Conservation (phyloP, 768 basidiomycete species). For the Rhizopogon vinicolor region DNA sequence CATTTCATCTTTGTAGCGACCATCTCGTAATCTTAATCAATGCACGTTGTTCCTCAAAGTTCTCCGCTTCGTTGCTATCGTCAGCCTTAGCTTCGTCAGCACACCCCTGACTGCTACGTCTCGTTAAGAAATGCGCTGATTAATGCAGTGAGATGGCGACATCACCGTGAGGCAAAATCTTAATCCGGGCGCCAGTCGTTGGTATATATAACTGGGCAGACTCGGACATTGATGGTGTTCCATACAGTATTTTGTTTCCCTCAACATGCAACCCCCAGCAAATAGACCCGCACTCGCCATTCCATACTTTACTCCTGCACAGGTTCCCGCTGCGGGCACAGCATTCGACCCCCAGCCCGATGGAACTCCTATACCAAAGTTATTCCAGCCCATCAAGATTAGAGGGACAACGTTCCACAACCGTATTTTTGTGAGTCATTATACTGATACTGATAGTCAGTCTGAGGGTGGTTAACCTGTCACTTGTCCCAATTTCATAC, state of each 20-base stretch:
- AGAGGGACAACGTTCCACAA: slow-evolving; percentile 46
- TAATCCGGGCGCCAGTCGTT: too few relatives aligned
- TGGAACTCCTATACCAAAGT: too few relatives aligned
- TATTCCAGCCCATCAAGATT: too few relatives aligned
- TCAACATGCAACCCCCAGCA: slow-evolving; percentile 6
- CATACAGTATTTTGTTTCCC: neutral
- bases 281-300: slow-evolving; percentile 35
- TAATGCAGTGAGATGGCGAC: neutral
- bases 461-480: neutral
- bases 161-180: neutral
- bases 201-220: neutral
- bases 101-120: neutral
- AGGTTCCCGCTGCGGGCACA: too few relatives aligned
- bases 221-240: neutral
- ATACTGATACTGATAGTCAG: neutral
- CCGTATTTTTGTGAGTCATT: slow-evolving; percentile 43
- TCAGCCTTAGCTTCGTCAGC: neutral
- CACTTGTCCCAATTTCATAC: neutral
- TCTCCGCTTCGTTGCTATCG: too few relatives aligned
- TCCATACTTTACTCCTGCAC: too few relatives aligned
- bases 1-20: neutral
- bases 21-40: neutral
- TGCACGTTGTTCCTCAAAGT: too few relatives aligned
- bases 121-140: neutral
- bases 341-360: too few relatives aligned